A percentile compares a stretch with the other conserved stretches of the same genome.
Evolutionary conservation across 345 rosid species (phyloP).

Genomic region (Gossypium raimondii): DNA sequence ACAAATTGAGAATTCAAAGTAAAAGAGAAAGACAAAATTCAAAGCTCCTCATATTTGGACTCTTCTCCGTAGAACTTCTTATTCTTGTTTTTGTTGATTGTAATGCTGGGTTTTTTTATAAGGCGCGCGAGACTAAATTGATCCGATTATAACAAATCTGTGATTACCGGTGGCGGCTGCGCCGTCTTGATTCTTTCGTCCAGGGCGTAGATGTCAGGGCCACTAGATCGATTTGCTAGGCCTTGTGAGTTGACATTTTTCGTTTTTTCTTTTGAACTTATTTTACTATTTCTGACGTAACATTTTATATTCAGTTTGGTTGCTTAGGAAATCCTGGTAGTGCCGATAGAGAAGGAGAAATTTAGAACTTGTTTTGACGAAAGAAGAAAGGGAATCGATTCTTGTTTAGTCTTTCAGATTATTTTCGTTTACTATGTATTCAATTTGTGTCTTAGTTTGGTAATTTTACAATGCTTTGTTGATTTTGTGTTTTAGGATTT

Average conservation of each 20-base stretch:
- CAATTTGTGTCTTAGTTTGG: background rate
- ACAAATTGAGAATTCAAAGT: background rate
- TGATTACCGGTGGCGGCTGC: background rate
- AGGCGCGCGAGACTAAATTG: slow-evolving; percentile 24
- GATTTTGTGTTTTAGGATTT: background rate
- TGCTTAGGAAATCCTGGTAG: background rate
- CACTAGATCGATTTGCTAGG: slow-evolving; percentile 86
- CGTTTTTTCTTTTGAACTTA: background rate
- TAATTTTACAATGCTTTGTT: background rate
- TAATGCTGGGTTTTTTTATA: slow-evolving; percentile 17
- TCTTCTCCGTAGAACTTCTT: background rate
- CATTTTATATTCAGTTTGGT: slow-evolving; percentile 23
- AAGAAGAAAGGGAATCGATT: background rate
- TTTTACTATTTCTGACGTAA: slow-evolving; percentile 30
- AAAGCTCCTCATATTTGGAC: slow-evolving; percentile 11
- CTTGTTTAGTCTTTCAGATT: slow-evolving; percentile 4
- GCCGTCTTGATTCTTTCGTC: slow-evolving; percentile 4
- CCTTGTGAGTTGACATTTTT: slow-evolving; percentile 66
- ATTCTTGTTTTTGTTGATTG: slow-evolving; percentile 10
- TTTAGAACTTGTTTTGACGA: slow-evolving; percentile 1
- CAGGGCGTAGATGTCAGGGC: slow-evolving; percentile 71
- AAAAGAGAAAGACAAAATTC: slow-evolving; percentile 11
- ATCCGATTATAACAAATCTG: slow-evolving; percentile 10
- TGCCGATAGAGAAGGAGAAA: background rate
- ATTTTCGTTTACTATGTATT: background rate